Base-by-base conservation (phyloP, 495 filamentous ascomycete species). In the Hypoxylon subgilvum region DNA sequence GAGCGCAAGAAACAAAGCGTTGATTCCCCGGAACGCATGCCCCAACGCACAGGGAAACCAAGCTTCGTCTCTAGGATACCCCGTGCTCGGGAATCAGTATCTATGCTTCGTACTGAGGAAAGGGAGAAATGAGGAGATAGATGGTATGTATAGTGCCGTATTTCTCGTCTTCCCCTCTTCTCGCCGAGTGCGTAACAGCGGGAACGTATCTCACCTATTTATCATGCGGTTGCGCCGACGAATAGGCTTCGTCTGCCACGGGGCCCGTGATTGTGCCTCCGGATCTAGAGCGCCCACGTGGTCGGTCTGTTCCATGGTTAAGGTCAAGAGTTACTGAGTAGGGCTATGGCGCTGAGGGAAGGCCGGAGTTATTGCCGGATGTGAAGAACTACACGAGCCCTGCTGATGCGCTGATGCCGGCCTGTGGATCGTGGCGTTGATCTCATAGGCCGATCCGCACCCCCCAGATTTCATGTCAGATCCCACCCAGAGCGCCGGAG, bases 171-270 rank as follows among this genome's bases (percentile, higher is more conserved):
- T n/a, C n/a, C n/a, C n/a, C n/a, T n/a, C 9, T 9, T 51, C 27
- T 12, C 4, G 18, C 16, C 19, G 19, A 13, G 22, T n/a, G n/a
- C n/a, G n/a, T 57, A 25, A 22, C 16, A 6, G 22, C 27, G 25
- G 36, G 44, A 52, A 34, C 4, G 45, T 55, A 58, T 54, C 64
- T 67, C 42, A 69, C 67, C 64, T 69, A 23, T 81, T 85, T 53
- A 89, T 88, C 76, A 86, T 79, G 51, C 87, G 80, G 67, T 88
- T 88, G 39, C 86, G 74, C 25, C 86, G 76, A 14, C 86, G 79
- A 52, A 88, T 84, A 13, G 75, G 74, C 42, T 75, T 78, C 23
- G 64, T 16, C 36, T 67, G 68, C 52, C 50, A 55, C 16, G 32
- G 31, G 38, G 56, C 30, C 44, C 61, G 57, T 30, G 67, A 63